Evolutionary conservation across 352 stramenopile genomes (phyloP), one percentile per base, ranked within the genome.

Genomic region (Aphanomyces astaci): DNA sequence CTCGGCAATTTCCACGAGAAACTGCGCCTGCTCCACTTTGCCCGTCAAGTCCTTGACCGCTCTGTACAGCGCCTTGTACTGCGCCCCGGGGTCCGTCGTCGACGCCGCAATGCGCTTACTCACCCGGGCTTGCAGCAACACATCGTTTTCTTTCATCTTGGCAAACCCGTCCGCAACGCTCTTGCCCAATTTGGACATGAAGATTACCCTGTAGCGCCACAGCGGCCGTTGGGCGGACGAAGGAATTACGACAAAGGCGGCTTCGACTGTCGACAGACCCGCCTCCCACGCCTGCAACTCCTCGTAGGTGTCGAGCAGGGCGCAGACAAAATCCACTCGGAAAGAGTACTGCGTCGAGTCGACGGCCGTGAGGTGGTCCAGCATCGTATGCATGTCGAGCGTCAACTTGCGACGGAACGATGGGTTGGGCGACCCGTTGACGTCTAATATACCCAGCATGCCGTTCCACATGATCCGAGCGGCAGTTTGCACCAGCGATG

Each of bases 391-490:
- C 52, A 85, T 28, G n/a, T 74, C 64, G 9, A 45, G 43, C 32
- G 74, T 71, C 17, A 68, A 28, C 27, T 68, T 56, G 19, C 30
- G 62, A 15, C 62, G 62, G 33, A 62, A 68, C 2, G 25, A 30
- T 24, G 43, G 43, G 19, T 59, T 51, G 4, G 62, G 51, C n/a
- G 62, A 32, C 22, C 4, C 62, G 24, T 56, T 59, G 19, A 32
- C 25, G 33, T 68, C 62, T 4, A 68, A 30, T 25, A 68, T 59
- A 4, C 28, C 76, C 15, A 91, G 69, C 2, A 75, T 74, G 2
- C 78, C 77, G 52, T 97, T 97, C 90, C 89, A 97, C 0, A 92
- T 72, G 2, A 88, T 68, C 74, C 89, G 75, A 9, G 78, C 79
- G 0, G 82, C 78, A 64, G 83, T 84, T 33, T 75, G 46, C 17